Evolutionary conservation across 1,139 yeast genomes (phyloP).

Genomic region (Hemisphaericaspora xylanilytica): DNA sequence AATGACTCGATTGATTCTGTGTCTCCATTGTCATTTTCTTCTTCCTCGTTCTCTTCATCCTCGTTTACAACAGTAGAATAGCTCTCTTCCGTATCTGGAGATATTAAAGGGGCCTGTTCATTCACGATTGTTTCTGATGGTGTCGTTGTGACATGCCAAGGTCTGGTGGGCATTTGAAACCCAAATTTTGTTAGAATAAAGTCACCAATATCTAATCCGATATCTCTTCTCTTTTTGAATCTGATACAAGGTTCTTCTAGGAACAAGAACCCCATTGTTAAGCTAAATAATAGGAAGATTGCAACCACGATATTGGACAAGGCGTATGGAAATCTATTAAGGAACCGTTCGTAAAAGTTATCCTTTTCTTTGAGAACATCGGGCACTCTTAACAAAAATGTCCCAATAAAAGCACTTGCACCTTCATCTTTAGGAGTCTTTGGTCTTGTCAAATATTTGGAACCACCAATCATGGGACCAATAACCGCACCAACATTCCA

Average conservation of each 20-base stretch:
- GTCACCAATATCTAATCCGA: conserved; percentile 56
- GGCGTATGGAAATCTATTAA: conserved; percentile 53
- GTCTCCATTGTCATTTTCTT: conserved; percentile 11
- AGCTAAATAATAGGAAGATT: conserved; percentile 36
- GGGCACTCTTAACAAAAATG: conserved; percentile 2
- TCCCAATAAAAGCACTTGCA: conserved; percentile 7
- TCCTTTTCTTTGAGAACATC: neutral
- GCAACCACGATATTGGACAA: conserved; percentile 59
- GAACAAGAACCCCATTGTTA: conserved; percentile 46
- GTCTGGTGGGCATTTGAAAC: conserved; percentile 27
- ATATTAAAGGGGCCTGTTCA: neutral
- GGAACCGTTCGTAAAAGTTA: conserved; percentile 24
- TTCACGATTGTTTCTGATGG: no score
- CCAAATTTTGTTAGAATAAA: conserved; percentile 35
- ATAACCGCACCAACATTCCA: conserved; percentile 38
- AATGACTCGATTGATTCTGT: conserved; percentile 20
- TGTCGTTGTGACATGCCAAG: conserved; percentile 32
- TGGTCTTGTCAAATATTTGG: conserved; percentile 34
- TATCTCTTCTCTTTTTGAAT: conserved; percentile 41
- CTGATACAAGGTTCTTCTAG: conserved; percentile 60
- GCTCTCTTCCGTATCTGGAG: conserved; percentile 7
- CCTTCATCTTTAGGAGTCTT: conserved; percentile 9
- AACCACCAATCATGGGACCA: conserved; percentile 62
- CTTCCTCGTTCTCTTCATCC: conserved; percentile 10
- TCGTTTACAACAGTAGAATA: conserved; percentile 10